A percentile compares a stretch with the other conserved stretches of the same genome.
Conservation (phyloP, 2,329 filamentous ascomycete genomes). For the Diaporthe sp. region DNA sequence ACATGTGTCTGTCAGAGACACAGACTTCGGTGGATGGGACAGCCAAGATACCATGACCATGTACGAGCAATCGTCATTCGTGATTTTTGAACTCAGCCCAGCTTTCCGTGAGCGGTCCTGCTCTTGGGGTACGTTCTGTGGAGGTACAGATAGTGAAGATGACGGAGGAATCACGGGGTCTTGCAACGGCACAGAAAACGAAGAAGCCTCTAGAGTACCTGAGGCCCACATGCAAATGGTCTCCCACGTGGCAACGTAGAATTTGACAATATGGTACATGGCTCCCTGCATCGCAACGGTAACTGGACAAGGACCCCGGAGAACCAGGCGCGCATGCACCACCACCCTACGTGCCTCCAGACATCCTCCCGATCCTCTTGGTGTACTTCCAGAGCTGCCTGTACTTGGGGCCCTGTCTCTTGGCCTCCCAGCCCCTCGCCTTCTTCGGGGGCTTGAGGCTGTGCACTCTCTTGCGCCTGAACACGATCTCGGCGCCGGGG, state of each 20-base stretch:
- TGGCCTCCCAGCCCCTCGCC: conserved; percentile 73
- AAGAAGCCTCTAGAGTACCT: too few relatives aligned
- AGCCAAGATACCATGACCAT: not conserved
- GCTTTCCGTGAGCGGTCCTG: not conserved
- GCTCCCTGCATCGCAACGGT: not conserved
- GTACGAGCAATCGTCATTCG: not conserved
- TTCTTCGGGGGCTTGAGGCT: conserved; percentile 71
- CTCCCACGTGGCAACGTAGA: not conserved
- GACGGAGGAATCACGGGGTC: too few relatives aligned
- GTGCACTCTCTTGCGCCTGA: conserved; percentile 82
- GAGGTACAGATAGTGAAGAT: not conserved
- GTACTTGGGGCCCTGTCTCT: conserved; percentile 73
- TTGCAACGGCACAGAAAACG: not conserved
- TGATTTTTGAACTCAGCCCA: not conserved
- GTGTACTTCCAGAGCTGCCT: conserved; percentile 73
- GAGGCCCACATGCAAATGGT: not conserved
- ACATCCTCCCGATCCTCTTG: conserved; percentile 59
- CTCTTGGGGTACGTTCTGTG: not conserved
- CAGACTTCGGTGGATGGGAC: not conserved
- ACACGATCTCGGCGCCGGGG: conserved; percentile 82
- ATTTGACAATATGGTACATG: conserved; percentile 14
- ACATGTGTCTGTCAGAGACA: not conserved
- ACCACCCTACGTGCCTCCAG: conserved; percentile 30
- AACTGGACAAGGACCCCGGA: not conserved
- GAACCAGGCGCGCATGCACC: not conserved